Evolutionary conservation across 1,139 yeast genomes (phyloP).

Genomic region (Fermentozyma sake): DNA sequence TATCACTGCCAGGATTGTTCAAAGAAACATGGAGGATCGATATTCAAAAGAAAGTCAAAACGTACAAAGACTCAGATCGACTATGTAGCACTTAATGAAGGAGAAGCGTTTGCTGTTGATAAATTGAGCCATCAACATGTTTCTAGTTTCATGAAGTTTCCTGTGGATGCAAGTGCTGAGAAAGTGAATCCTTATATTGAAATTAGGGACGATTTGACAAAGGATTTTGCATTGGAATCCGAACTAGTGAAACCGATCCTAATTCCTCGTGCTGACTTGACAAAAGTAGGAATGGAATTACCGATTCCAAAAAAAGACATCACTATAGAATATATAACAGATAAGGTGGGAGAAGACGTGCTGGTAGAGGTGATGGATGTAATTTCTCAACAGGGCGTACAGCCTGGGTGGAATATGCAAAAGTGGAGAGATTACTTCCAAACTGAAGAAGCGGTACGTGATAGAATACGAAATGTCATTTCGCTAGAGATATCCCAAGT

Average conservation of each 20-base stretch:
- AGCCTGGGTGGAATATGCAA: slow-evolving; percentile 64
- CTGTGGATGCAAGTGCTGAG: slow-evolving; percentile 11
- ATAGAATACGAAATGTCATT: slow-evolving; percentile 73
- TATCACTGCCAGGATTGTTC: slow-evolving; percentile 57
- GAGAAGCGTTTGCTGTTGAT: slow-evolving; percentile 58
- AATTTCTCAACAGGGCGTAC: slow-evolving; percentile 64
- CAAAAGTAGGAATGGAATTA: slow-evolving; percentile 32
- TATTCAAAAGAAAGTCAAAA: slow-evolving; percentile 51
- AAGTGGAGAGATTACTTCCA: slow-evolving; percentile 75
- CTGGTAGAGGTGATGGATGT: slow-evolving; percentile 88
- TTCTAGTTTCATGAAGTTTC: slow-evolving; percentile 26
- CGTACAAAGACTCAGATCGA: slow-evolving; percentile 56
- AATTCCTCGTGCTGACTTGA: slow-evolving; percentile 26
- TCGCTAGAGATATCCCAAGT: slow-evolving; percentile 69
- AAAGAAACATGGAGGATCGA: slow-evolving; percentile 47
- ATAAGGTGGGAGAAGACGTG: slow-evolving; percentile 57
- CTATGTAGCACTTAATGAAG: slow-evolving; percentile 76
- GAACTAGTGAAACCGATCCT: slow-evolving; percentile 27
- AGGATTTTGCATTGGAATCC: slow-evolving; percentile 28
- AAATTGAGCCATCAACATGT: slow-evolving; percentile 64
- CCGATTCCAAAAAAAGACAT: slow-evolving; percentile 34
- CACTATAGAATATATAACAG: slow-evolving; percentile 55
- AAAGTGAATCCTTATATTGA: slow-evolving; percentile 6
- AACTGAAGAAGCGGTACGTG: slow-evolving; percentile 41
- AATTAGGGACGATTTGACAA: slow-evolving; percentile 19